phyloP scores from a whole-genome alignment of 2,329 filamentous ascomycete species.

The Fusarium verticillioides region DNA sequence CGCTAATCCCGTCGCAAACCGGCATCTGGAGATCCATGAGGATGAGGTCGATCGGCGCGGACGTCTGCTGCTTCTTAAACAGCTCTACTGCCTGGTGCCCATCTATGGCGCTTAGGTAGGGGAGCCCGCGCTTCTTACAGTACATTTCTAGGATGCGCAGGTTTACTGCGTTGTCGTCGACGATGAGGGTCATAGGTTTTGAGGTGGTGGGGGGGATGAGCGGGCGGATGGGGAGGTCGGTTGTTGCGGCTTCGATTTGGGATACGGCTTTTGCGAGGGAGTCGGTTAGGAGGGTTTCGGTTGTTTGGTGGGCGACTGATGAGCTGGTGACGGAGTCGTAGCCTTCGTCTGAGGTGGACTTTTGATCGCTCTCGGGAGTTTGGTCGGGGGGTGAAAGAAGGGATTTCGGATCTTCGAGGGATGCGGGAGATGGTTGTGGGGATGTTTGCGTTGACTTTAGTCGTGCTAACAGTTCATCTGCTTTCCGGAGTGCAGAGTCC shows the following conservation, averaged over 20 bases:
- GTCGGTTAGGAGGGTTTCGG: neutral
- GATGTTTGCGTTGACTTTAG: accelerated
- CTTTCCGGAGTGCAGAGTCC: conserved; percentile 22
- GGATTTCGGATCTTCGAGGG: neutral
- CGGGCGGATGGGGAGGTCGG: neutral
- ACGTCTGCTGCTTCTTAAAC: conserved; percentile 36
- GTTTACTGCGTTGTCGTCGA: conserved; percentile 62
- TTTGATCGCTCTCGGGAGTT: neutral
- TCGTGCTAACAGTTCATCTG: neutral
- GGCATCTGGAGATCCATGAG: conserved; percentile 48
- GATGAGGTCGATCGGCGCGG: conserved; percentile 34
- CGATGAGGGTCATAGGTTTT: conserved; percentile 50
- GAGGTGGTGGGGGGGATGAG: neutral
- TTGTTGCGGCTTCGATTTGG: neutral
- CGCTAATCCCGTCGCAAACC: conserved; percentile 45
- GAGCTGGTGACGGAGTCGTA: neutral
- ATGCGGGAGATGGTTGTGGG: neutral
- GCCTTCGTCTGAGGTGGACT: neutral
- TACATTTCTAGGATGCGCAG: conserved; percentile 60
- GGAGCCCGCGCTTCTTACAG: conserved; percentile 55
- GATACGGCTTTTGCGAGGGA: neutral
- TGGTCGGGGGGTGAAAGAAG: accelerated
- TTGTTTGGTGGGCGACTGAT: neutral
- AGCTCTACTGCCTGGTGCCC: conserved; percentile 56
- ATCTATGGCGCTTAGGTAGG: conserved; percentile 56